Percentiles rank a stretch among this genome's conserved stretches.
These are phyloP conservation scores for Mycena sp. DNA, from an alignment of 1,284 basidiomycete species.

Conservation along the genomic window DNA sequence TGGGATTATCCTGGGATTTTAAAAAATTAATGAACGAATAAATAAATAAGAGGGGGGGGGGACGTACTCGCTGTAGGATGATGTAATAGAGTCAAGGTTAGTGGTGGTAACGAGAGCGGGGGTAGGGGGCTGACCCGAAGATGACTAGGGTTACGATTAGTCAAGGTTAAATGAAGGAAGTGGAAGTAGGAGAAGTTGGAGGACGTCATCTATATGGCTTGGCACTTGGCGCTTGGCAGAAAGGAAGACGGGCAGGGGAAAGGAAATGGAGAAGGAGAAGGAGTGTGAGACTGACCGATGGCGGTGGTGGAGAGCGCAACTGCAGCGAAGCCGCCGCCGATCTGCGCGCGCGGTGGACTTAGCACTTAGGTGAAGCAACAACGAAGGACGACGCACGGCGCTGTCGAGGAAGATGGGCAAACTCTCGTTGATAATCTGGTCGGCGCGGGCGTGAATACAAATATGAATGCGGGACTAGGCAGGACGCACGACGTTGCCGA, in stretches of 20 bases:
- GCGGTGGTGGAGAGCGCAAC: slow-evolving; percentile 25
- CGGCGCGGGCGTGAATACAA: not conserved
- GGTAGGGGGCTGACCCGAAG: slow-evolving; percentile 74
- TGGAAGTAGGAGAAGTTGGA: no score
- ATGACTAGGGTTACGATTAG: slow-evolving; percentile 77
- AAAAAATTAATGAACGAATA: not conserved
- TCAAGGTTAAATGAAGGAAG: no score
- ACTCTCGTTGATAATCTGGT: slow-evolving; percentile 29
- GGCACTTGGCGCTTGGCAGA: no score
- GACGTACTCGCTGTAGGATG: no score
- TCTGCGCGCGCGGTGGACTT: slow-evolving; percentile 1
- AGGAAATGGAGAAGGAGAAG: no score
- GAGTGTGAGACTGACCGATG: not conserved
- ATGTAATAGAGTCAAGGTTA: no score
- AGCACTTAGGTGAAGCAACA: not conserved
- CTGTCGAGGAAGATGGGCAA: slow-evolving; percentile 30
- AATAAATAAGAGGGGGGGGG: not conserved
- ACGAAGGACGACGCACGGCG: slow-evolving; percentile 21
- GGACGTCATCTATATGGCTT: no score
- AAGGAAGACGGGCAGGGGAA: no score
- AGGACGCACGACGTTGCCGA: slow-evolving; percentile 27
- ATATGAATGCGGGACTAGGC: not conserved
- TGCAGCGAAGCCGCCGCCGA: slow-evolving; percentile 28
- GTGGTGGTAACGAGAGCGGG: not conserved
- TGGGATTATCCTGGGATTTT: slow-evolving; percentile 78